These are phyloP conservation scores for Candida coleopterorum DNA, from an alignment of 805 yeast genomes.

Conservation along the genomic window DNA sequence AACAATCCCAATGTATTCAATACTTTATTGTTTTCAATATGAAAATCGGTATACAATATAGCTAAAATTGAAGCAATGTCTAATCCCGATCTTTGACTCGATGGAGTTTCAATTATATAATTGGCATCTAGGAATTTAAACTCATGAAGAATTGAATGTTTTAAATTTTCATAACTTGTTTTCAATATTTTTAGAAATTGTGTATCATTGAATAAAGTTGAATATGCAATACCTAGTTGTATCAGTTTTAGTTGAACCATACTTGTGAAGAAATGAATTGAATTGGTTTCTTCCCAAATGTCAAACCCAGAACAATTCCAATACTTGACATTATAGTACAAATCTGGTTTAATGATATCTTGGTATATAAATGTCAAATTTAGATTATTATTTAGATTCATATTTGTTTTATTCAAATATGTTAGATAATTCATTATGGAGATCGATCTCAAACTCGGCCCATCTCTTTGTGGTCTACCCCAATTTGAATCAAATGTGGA, in stretches of 20 bases:
- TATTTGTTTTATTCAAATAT: not conserved
- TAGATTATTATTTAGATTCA: slow-evolving; percentile 11
- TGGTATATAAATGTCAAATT: slow-evolving; percentile 38
- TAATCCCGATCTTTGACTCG: slow-evolving; percentile 58
- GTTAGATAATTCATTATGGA: slow-evolving; percentile 46
- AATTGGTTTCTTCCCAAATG: slow-evolving; percentile 85
- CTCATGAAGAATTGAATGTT: slow-evolving; percentile 15
- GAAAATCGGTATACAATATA: slow-evolving; percentile 48
- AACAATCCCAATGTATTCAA: slow-evolving; percentile 61
- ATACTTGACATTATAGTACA: slow-evolving; percentile 52
- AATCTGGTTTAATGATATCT: slow-evolving; percentile 62
- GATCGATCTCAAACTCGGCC: slow-evolving; percentile 78
- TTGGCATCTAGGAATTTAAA: slow-evolving; percentile 40
- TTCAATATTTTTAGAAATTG: slow-evolving; percentile 26
- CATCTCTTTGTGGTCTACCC: slow-evolving; percentile 97
- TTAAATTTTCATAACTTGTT: slow-evolving; percentile 28
- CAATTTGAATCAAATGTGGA: slow-evolving; percentile 59
- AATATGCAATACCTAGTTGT: slow-evolving; percentile 28
- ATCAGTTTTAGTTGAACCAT: slow-evolving; percentile 71
- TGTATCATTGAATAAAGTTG: slow-evolving; percentile 19
- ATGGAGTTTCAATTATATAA: slow-evolving; percentile 70
- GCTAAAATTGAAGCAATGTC: slow-evolving; percentile 73
- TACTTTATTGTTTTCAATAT: slow-evolving; percentile 34
- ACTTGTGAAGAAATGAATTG: slow-evolving; percentile 75
- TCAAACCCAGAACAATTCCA: slow-evolving; percentile 77